Evolutionary conservation across 129 eudicot species (phyloP), one percentile per base, ranked within the genome.

Genomic region (Ambrosia trifida): DNA sequence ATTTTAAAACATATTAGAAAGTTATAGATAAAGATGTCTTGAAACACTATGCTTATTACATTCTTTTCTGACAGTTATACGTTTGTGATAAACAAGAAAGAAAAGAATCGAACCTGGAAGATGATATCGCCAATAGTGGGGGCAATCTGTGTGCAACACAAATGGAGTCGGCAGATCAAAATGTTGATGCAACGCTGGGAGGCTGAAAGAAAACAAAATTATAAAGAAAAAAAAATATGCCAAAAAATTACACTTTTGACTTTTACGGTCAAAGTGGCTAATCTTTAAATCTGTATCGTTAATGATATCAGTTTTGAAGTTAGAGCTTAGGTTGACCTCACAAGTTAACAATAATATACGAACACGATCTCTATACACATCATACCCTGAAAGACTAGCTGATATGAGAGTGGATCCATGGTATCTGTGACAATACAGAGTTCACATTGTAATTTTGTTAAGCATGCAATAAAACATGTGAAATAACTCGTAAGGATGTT

Each of bases 351-450:
- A 31, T 19, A 35, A 33, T 51, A 36, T 74, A 59, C 36, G 18
- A 50, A 49, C 44, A 64, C 12, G 14, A 43, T 3, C 59, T 60
- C 59, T 62, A 17, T 18, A 63, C 20, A 19, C 12, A 28, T 47
- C 81, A 38, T 87, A 94, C 98, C 98, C 98, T 9, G 96, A 87
- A 68, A 94, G 96, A 73, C 98, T 94, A 58, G 98, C 98, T 36
- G 98, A 68, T 65, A 89, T 75, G 36, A 94, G 85, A 17, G 98
- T 89, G 31, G 98, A 94, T 53, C 98, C 96, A 81, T 94, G 98
- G 78, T 94, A 94, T 36, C 98, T 94, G 86, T 72, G 75, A 73
- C 62, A 38, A 69, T n/a, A 51, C 18, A 81, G 38, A 59, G 58
- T 52, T 38, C 70, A 53, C 63, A 36, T 47, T 36, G 70, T 31